Conservation (phyloP, 805 yeast species). For the Cyberlindnera xishuangbannaensis region DNA sequence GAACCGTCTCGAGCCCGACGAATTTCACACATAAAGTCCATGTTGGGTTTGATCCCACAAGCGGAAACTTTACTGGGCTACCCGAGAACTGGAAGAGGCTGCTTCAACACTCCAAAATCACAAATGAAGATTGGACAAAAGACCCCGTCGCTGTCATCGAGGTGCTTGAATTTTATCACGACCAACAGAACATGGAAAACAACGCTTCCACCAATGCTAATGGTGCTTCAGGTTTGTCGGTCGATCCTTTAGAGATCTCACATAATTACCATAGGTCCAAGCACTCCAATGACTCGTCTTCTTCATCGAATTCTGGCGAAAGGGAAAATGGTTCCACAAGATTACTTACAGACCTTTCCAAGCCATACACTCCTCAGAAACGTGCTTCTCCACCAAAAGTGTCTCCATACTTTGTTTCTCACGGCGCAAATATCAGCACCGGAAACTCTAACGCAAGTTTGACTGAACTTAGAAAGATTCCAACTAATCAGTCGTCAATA, state of each 20-base stretch:
- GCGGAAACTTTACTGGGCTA: constrained; percentile 85
- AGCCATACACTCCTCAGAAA: constrained; percentile 36
- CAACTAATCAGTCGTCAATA: constrained; percentile 3
- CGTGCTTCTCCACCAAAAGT: constrained; percentile 37
- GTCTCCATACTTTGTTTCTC: constrained; percentile 21
- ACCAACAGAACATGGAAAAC: constrained; percentile 22
- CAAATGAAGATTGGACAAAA: constrained; percentile 85
- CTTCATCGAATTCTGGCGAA: constrained; percentile 11
- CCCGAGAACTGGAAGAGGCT: constrained; percentile 92
- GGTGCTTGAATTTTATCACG: constrained; percentile 73
- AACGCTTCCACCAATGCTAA: not conserved
- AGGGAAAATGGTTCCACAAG: constrained; percentile 20
- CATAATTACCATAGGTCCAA: constrained; percentile 16
- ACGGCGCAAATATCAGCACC: constrained; percentile 4
- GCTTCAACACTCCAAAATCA: constrained; percentile 80
- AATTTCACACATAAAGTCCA: constrained; percentile 93
- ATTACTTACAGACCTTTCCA: constrained; percentile 39
- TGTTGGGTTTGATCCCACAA: constrained; percentile 79
- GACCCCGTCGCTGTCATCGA: constrained; percentile 95
- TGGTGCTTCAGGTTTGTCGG: not conserved
- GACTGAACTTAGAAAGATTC: constrained; percentile 4
- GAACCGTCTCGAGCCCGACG: constrained; percentile 82
- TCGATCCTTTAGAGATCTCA: not conserved
- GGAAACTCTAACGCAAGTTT: constrained; percentile 3
- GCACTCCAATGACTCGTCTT: constrained; percentile 20